Conservation (phyloP, 768 basidiomycete species). For the Naganishia kalamii region DNA sequence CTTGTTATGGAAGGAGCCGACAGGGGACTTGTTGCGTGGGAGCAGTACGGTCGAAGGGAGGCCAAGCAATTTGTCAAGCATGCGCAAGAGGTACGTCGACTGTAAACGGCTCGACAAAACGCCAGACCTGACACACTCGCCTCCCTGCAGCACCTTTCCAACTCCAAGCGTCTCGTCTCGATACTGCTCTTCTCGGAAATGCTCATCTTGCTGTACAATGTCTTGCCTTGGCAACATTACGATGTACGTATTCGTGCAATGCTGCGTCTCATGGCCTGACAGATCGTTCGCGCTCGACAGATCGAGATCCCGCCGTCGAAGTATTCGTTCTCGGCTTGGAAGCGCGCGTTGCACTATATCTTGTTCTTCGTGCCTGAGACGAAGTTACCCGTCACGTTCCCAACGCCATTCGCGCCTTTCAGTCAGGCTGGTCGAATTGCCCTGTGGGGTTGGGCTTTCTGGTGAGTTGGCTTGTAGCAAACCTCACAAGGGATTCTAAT, state of each 20-base stretch:
- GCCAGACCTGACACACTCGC: not conserved
- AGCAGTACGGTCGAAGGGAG: constrained; percentile 6
- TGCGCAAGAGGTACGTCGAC: constrained; percentile 12
- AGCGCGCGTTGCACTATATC: constrained; percentile 27
- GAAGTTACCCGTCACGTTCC: constrained; percentile 29
- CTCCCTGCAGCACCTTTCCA: constrained; percentile 31
- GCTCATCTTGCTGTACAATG: constrained; percentile 32
- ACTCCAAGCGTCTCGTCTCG: constrained; percentile 30
- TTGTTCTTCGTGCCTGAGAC: constrained; percentile 39
- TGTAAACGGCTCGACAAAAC: not conserved
- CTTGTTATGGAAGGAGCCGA: not conserved
- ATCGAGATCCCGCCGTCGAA: constrained; percentile 24
- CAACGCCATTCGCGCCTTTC: constrained; percentile 25
- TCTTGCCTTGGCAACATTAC: constrained; percentile 38
- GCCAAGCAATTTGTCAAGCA: not conserved
- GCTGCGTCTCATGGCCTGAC: constrained; percentile 7
- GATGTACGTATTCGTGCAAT: constrained; percentile 20
- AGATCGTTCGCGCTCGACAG: not conserved
- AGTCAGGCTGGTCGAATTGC: constrained; percentile 20
- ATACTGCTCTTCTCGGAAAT: constrained; percentile 34
- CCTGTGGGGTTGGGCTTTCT: constrained; percentile 32
- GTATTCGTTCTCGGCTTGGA: constrained; percentile 22
- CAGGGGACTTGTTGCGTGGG: constrained; percentile 5
- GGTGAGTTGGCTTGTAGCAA: constrained; percentile 28
- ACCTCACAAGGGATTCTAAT: not conserved